Conservation (phyloP, 2,329 filamentous ascomycete species). For the Penicillium glabrum region DNA sequence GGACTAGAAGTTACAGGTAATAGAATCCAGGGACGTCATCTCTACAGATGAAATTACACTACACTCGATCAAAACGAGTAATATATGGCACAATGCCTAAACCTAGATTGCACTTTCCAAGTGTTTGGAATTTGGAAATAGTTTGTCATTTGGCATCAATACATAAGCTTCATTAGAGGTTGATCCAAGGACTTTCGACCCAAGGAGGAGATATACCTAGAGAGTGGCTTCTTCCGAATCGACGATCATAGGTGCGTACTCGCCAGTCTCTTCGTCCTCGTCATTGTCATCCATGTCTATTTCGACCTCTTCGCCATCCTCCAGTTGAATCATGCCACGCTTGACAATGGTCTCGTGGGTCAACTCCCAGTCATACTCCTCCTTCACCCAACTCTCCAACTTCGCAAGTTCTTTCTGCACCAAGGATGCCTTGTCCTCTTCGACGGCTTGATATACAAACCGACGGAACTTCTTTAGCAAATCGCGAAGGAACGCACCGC, state of each 20-base stretch:
- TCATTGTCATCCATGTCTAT: slow-evolving; percentile 61
- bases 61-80: neutral
- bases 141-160: too few species aligned
- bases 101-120: too few species aligned
- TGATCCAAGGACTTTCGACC: neutral
- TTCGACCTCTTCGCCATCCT: slow-evolving; percentile 64
- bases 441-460: slow-evolving; percentile 50
- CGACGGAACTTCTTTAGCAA: slow-evolving; percentile 55
- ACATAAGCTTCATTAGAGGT: too few species aligned
- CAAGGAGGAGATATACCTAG: neutral
- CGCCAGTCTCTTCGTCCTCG: slow-evolving; percentile 63
- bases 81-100: too few species aligned
- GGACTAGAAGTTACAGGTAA: neutral
- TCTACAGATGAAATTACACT: neutral
- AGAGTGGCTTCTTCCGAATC: slow-evolving; percentile 39
- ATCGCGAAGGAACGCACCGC: slow-evolving; percentile 52
- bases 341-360: slow-evolving; percentile 53
- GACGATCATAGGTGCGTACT: slow-evolving; percentile 64
- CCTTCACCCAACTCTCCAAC: slow-evolving; percentile 55
- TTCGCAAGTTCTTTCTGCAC: slow-evolving; percentile 56
- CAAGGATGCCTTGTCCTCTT: slow-evolving; percentile 29
- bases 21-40: neutral
- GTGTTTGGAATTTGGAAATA: too few species aligned
- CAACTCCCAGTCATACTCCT: slow-evolving; percentile 60
- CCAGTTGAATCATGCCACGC: slow-evolving; percentile 59